Conservation (phyloP, 371 early-diverging fungal species). For the Syncephalastrum contaminatum region DNA sequence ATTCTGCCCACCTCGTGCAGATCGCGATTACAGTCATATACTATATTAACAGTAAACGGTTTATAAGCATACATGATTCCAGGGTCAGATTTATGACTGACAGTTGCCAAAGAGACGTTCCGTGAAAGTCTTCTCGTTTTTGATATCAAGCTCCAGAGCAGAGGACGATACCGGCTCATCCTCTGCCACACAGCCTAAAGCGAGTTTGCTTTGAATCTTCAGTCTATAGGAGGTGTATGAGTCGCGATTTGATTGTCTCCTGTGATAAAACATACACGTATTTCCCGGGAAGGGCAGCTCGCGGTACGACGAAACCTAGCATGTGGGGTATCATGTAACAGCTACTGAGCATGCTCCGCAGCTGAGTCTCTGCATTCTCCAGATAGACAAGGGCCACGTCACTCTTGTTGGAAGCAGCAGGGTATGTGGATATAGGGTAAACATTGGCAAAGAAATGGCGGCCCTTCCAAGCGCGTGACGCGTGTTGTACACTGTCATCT, state of each 20-base stretch:
- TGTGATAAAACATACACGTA: background rate
- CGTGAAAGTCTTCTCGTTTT: conserved; percentile 3
- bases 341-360: conserved; percentile 7
- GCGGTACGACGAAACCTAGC: conserved; percentile 9
- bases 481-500: conserved; percentile 9
- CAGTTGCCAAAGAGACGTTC: conserved; percentile 16
- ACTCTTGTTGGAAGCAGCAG: conserved; percentile 11
- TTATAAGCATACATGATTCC: background rate
- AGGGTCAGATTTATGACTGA: background rate
- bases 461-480: conserved; percentile 12
- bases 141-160: too few relatives aligned
- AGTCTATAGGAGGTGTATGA: background rate
- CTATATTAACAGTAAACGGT: background rate
- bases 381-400: conserved; percentile 11
- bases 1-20: conserved; percentile 16
- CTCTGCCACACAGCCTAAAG: conserved; percentile 12
- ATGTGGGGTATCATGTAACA: conserved; percentile 14
- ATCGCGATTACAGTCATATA: conserved; percentile 13
- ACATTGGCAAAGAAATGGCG: conserved; percentile 18
- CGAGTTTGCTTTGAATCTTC: conserved; percentile 12
- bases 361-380: conserved; percentile 6
- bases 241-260: background rate
- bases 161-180: background rate
- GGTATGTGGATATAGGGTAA: conserved; percentile 12
- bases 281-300: background rate